A percentile compares a stretch with the other conserved stretches of the same genome.
Evolutionary conservation across 2,329 filamentous ascomycete species (phyloP).

Genomic region (Colletotrichum neosansevieriae): DNA sequence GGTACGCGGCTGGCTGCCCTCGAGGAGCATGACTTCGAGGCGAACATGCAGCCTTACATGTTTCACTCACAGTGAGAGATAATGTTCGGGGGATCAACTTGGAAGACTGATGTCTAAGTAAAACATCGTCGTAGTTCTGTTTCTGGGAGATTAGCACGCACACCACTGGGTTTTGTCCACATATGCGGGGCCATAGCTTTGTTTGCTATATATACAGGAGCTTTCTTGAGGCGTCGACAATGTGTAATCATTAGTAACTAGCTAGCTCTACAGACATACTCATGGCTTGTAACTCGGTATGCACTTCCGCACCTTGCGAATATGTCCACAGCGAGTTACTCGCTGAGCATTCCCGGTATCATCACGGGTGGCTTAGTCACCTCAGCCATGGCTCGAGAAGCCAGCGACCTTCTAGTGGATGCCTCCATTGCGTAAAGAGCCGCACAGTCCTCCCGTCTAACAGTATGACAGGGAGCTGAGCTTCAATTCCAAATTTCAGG

Average conservation of each 20-base stretch:
- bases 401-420: no score
- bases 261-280: conserved; percentile 33
- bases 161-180: conserved; percentile 10
- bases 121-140: background rate
- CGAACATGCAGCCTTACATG: conserved; percentile 52
- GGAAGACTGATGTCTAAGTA: background rate
- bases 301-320: no score
- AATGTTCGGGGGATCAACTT: conserved; percentile 3
- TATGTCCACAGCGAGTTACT: no score
- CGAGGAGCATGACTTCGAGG: conserved; percentile 70
- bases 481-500: background rate
- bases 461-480: no score
- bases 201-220: conserved; percentile 36
- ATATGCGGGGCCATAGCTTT: conserved; percentile 25
- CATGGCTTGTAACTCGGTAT: conserved; percentile 14
- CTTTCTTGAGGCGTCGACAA: conserved; percentile 32
- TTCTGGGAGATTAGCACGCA: conserved; percentile 9
- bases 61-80: conserved; percentile 39
- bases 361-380: no score
- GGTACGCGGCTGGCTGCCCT: conserved; percentile 79
- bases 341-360: no score
- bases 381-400: no score
- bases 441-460: no score
- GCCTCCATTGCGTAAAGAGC: no score
- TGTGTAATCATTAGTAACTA: conserved; percentile 37